Base-by-base conservation (phyloP, 2,329 filamentous ascomycete genomes). In the Paecilomyces variotii region DNA sequence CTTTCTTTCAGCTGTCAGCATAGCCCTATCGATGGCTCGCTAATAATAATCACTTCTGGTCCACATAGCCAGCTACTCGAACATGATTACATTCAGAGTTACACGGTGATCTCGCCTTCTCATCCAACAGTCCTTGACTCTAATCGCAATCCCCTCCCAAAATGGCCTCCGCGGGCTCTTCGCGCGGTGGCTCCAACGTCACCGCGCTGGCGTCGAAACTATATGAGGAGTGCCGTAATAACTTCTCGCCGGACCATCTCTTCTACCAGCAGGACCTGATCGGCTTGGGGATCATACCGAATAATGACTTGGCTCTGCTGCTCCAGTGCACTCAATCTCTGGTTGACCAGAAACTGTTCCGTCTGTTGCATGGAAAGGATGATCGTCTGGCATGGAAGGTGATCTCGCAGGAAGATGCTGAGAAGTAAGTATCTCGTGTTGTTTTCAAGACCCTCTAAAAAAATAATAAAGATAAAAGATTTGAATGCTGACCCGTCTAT, bases 211-310 rank as follows among this genome's bases (percentile, higher is more conserved):
- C 76, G 56, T 72, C 74, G 27, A 71, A 72, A 57, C 70, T 80
- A 51, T 80, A 80, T 67, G 72, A 76, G 53, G 72, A 72, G 63
- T 80, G 78, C 59, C 60, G 70, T 26, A 69, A 69, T 54, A 72
- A 72, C 54, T 74, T 72, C 59, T 65, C 74, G 30, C 59, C 70
- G 28, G 76, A 78, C 57, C 73, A 77, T 60, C 67, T 78, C 45
- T 78, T 80, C 64, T 75, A 74, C 56, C 78, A 80, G 62, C 69
- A 78, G 45, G 78, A 80, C 60, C 68, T 80, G 1, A 62, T 79
- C 32, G 65, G 68, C 25, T 64, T 79, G 56, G 71, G 70, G 28
- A 64, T 80, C 32, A 72, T 80, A 50, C 76, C 77, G 2, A 74
- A 76, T 34, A 70, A 73, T 59, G 76, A 78, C 56, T 60, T 79